Evolutionary conservation across 768 basidiomycete genomes (phyloP), one percentile per base, ranked within the genome.

Genomic region (Asterophora parasitica): DNA sequence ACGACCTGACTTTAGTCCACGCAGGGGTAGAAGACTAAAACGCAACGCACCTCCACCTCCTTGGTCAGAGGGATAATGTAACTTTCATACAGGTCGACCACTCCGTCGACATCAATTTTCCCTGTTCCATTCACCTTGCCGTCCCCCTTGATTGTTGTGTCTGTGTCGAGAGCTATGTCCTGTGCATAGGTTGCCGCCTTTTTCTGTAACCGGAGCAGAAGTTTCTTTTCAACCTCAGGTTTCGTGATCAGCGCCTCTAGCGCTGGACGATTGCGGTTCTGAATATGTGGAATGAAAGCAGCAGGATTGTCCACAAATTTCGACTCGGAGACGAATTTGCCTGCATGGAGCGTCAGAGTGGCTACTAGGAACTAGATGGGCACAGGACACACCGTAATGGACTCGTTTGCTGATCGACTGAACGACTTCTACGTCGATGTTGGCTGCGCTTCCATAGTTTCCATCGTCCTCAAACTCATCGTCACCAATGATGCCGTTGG

Each of bases 271-370:
- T 98, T 87, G 7, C 84, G 83, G 2, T 76, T 77, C 31, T 77
- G 77, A 59, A 99, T 99, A 66, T 94, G 92, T 0, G 94, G 93
- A 48, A 99, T 78, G 67, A 97, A 99, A 8, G 83, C 82, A 30
- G 84, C 73, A 15, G 96, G 95, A 51, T 89, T 73, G 26, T 81
- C 77, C n/a, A 76, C 63, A 72, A 99, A 99, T 64, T 99, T 99
- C 20, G 90, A 89, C 68, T 99, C 96, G 4, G 94, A 92, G 4
- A 99, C 96, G 64, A 99, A 99, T 76, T 97, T 98, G 48, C 96
- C 95, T 99, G 61, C n/a, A 42, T 11, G 12, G 15, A 4, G 16
- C 17, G 27, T 43, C 11, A 53, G 20, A 17, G 17, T 41, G 38
- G 16, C 13, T 19, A 23, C 15, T 26, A 15, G 5, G 13, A 13